Evolutionary conservation across 2,329 filamentous ascomycete species (phyloP), one percentile per base, ranked within the genome.

Genomic region (Trichophaea hybrida): DNA sequence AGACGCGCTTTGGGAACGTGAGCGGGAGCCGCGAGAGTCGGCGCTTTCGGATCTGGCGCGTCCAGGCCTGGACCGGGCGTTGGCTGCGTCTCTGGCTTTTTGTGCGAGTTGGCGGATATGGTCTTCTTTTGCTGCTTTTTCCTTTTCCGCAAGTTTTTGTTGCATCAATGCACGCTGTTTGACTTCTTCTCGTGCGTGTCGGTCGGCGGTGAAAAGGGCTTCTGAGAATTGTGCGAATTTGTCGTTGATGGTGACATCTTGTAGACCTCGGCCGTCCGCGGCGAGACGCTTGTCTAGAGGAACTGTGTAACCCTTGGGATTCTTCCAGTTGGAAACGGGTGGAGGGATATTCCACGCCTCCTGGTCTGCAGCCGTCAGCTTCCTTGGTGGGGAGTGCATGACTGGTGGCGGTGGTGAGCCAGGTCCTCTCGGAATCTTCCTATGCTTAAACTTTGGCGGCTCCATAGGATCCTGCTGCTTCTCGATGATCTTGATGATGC

Each of bases 401-500:
- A 98, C 82, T 1, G 93, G 93, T 13, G 93, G 88, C 1, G 93
- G 93, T 2, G 93, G 93, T 55, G 86, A 93, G 0, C 91, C 90
- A 7, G 93, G 90, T 38, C 91, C 90, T 68, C 88, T 81, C 7
- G 91, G 91, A 60, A 98, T 94, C 75, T 96, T 95, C 78, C 97
- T 97, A 75, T 96, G 88, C 74, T 97, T 97, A 76, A 97, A 96
- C 70, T 96, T 97, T 1, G 93, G 91, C 1, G 93, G 93, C 70
- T 96, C 91, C 85, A 96, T 86, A 0, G 93, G 93, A 73, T 98
- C 93, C 67, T 85, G 80, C 72, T 97, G 91, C 59, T 88, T 80
- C 72, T 96, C 88, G 40, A 96, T 88, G 73, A 98, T 97, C 77
- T 97, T 97, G 81, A 98, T 94, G 66, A 98, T 95, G 12, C 93